A percentile compares a stretch with the other conserved stretches of the same genome.
phyloP scores from a whole-genome alignment of 2,329 filamentous ascomycete genomes.

The Xylariaceae sp. region DNA sequence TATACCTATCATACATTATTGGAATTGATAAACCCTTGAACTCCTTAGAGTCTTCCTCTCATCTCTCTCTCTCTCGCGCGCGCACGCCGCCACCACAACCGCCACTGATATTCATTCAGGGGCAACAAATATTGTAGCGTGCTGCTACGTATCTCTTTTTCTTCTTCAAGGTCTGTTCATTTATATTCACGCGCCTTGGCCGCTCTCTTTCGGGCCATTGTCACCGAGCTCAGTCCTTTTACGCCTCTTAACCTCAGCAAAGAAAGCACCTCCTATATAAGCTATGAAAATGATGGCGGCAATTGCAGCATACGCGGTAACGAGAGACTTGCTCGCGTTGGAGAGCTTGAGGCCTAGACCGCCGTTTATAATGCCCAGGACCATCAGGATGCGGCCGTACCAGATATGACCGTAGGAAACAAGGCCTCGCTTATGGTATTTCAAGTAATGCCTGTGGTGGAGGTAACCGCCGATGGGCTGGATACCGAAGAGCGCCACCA shows the following conservation, averaged over 20 bases:
- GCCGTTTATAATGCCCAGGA: slow-evolving; percentile 57
- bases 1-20: background rate
- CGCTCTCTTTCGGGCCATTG: background rate
- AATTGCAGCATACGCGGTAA: slow-evolving; percentile 52
- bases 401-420: slow-evolving; percentile 56
- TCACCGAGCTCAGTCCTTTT: background rate
- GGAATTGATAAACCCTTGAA: background rate
- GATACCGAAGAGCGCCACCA: slow-evolving; percentile 48
- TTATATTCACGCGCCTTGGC: background rate
- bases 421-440: slow-evolving; percentile 41
- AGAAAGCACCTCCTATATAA: slow-evolving; percentile 34
- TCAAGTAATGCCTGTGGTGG: slow-evolving; percentile 51
- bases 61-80: background rate
- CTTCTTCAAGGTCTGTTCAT: background rate
- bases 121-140: background rate
- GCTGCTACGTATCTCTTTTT: background rate
- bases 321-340: slow-evolving; percentile 34
- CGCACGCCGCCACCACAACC: too few species aligned
- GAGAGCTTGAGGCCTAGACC: slow-evolving; percentile 54
- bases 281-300: slow-evolving; percentile 42
- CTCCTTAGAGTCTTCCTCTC: background rate
- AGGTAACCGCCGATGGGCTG: slow-evolving; percentile 54
- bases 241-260: slow-evolving; percentile 16
- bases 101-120: background rate
- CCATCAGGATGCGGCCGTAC: slow-evolving; percentile 54